phyloP scores from a whole-genome alignment of 2,329 filamentous ascomycete species.

The Talaromyces pinophilus region DNA sequence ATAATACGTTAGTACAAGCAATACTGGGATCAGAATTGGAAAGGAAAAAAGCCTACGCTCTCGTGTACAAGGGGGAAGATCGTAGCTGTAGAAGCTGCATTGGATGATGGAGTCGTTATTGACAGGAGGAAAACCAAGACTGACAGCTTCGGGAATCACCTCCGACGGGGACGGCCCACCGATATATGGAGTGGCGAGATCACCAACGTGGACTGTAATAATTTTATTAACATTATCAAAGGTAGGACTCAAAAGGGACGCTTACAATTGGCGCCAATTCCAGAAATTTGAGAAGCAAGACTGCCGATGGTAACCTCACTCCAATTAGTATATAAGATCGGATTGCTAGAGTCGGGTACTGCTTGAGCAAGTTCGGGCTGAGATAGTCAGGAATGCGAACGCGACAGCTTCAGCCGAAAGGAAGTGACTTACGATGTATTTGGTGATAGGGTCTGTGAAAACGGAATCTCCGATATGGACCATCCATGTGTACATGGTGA shows the following conservation, averaged over 20 bases:
- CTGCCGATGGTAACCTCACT: conserved; percentile 10
- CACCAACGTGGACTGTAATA: neutral
- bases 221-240: neutral
- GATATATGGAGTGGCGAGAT: neutral
- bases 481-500: conserved; percentile 16
- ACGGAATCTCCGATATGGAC: conserved; percentile 7
- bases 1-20: neutral
- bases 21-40: neutral
- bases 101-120: neutral
- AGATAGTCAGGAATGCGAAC: neutral
- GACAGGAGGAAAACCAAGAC: conserved; percentile 11
- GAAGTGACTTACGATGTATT: conserved; percentile 8
- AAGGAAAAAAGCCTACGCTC: neutral
- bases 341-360: neutral
- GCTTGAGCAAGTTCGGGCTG: neutral
- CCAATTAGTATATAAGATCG: neutral
- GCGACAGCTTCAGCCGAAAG: neutral
- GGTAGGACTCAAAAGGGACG: neutral
- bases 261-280: conserved; percentile 9
- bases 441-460: conserved; percentile 17
- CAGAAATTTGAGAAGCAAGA: conserved; percentile 10
- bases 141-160: neutral
- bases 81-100: conserved; percentile 12
- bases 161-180: neutral
- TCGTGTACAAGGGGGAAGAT: conserved; percentile 2